Evolutionary conservation across 495 filamentous ascomycete genomes (phyloP).

Genomic region (Aspergillus cavernicola): DNA sequence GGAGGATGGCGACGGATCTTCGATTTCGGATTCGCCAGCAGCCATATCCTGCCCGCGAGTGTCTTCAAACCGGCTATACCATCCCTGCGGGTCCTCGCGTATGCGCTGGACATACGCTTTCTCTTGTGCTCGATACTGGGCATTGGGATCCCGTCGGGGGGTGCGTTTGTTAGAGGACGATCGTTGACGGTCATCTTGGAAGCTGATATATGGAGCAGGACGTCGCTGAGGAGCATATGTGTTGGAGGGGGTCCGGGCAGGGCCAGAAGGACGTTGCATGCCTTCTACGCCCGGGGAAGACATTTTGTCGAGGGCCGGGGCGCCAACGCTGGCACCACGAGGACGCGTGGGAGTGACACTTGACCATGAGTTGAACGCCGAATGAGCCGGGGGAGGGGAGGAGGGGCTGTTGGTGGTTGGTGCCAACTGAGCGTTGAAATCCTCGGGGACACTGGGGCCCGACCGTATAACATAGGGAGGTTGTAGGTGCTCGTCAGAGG

Average conservation of each 20-base stretch:
- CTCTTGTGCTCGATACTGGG: constrained; percentile 78
- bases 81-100: constrained; percentile 64
- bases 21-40: constrained; percentile 80
- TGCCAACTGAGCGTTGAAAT: constrained; percentile 34
- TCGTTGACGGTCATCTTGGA: constrained; percentile 47
- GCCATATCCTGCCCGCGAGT: constrained; percentile 57
- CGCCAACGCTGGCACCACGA: constrained; percentile 41
- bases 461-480: constrained; percentile 42
- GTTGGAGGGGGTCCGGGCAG: constrained; percentile 63
- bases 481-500: constrained; percentile 54
- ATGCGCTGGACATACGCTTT: constrained; percentile 77
- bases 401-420: constrained; percentile 42
- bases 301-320: constrained; percentile 29
- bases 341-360: constrained; percentile 34
- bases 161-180: constrained; percentile 51
- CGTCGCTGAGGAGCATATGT: constrained; percentile 75
- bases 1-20: constrained; percentile 82
- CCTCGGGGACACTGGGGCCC: constrained; percentile 38
- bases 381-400: constrained; percentile 39
- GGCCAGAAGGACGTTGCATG: constrained; percentile 56
- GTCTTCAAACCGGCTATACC: constrained; percentile 70
- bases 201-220: constrained; percentile 58
- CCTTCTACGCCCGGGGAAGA: constrained; percentile 26
- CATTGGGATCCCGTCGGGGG: constrained; percentile 63
- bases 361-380: constrained; percentile 39